A percentile compares a stretch with the other conserved stretches of the same genome.
phyloP scores from a whole-genome alignment of 441 rosid genomes.

The Populus hybrid region DNA sequence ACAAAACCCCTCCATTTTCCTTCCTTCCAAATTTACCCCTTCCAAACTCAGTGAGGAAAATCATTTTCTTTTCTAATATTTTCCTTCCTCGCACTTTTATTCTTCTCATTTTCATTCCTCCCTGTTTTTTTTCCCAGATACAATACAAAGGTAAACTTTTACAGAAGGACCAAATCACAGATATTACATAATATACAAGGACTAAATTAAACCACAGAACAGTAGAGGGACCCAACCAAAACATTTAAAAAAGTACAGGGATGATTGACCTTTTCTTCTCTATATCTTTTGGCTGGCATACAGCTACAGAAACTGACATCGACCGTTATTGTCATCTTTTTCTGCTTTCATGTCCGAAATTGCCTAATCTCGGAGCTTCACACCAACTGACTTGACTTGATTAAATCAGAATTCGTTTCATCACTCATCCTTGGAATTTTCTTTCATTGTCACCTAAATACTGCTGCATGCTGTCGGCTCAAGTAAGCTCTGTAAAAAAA shows the following conservation, averaged over 20 bases:
- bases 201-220: not conserved
- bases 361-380: not conserved
- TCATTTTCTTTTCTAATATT: not conserved
- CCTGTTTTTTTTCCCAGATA: not conserved
- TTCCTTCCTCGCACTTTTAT: not conserved
- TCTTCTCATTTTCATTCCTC: not conserved
- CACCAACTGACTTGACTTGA: not conserved
- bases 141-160: not conserved
- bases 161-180: not conserved
- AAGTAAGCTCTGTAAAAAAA: no score
- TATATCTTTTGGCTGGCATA: not conserved
- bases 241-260: not conserved
- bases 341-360: not conserved
- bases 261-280: not conserved
- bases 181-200: not conserved
- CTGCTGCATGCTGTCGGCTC: not conserved
- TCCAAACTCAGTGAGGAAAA: not conserved
- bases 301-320: not conserved
- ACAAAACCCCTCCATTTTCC: not conserved
- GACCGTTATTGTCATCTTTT: not conserved
- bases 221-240: not conserved
- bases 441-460: not conserved
- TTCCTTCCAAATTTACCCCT: not conserved
- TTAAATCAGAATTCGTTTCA: not conserved
- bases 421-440: not conserved